These are phyloP conservation scores for Tagetes patula DNA, from an alignment of 129 eudicot genomes.

Conservation along the genomic window DNA sequence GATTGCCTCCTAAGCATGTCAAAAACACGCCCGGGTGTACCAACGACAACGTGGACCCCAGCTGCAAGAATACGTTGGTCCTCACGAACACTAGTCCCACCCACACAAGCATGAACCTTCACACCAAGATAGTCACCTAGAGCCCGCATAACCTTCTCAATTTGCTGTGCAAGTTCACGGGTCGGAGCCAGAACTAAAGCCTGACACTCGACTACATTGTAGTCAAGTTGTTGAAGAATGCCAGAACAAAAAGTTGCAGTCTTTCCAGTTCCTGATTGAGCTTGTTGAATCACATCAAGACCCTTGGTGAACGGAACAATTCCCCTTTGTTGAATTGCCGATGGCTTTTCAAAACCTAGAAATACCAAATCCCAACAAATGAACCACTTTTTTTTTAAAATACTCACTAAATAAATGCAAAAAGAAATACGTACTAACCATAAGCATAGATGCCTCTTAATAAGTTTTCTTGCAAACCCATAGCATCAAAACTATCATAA, in stretches of 20 bases:
- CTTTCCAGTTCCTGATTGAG: constrained; percentile 60
- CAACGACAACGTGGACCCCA: constrained; percentile 60
- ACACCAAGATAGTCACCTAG: constrained; percentile 65
- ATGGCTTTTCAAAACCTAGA: constrained; percentile 59
- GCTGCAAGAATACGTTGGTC: constrained; percentile 51
- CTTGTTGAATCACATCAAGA: constrained; percentile 58
- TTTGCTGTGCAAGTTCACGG: constrained; percentile 62
- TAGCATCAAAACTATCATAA: constrained; percentile 57
- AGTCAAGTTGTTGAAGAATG: constrained; percentile 57
- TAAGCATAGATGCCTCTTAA: constrained; percentile 67
- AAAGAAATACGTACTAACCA: constrained; percentile 24
- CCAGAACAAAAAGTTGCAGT: constrained; percentile 65
- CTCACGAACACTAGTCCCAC: constrained; percentile 64
- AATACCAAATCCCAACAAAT: not conserved
- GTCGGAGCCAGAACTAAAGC: constrained; percentile 60
- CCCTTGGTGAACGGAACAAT: constrained; percentile 59
- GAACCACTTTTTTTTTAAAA: not conserved
- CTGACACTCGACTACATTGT: constrained; percentile 47
- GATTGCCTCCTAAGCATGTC: constrained; percentile 62
- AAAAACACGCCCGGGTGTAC: constrained; percentile 63
- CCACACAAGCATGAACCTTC: constrained; percentile 68
- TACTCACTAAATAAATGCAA: not conserved
- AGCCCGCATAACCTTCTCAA: constrained; percentile 61
- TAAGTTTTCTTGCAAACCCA: constrained; percentile 61
- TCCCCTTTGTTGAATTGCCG: constrained; percentile 63